Base-by-base conservation (phyloP, 2,329 filamentous ascomycete genomes). In the Coleophoma cylindrospora region DNA sequence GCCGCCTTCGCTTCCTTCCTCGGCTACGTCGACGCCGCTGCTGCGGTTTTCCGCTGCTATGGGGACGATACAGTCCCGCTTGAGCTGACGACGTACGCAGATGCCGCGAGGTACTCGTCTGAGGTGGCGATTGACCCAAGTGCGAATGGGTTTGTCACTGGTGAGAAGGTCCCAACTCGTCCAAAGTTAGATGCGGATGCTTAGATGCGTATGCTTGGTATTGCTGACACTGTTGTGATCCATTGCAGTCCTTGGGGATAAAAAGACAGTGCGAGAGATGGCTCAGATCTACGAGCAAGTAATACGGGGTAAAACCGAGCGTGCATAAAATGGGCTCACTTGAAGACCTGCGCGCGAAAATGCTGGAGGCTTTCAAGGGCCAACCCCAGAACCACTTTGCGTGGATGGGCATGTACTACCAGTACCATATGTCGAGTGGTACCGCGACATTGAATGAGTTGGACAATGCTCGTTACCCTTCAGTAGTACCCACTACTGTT, bases 51-150 rank as follows among this genome's bases (percentile, higher is more conserved):
- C 15, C 51, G 51, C 17, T 68, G 62, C 49, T 72, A 66, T 65
- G 69, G 69, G 1, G 59, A 57, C 5, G 68, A 69, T 0, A 57
- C 66, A 15, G 70, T 72, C 53, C 38, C 56, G 1, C 68, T 60
- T 64, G 70, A 73, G 50, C 53, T 52, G 3, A 71, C 67, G 1
- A 67, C 63, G 0, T 72, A 71, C 50, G 58, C 55, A 14, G 64
- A 69, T 56, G 62, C 68, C 4, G 70, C 70, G 1, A 56, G 63
- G 37, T 73, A 61, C 43, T 67, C 64, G 1, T 68, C 67, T 13
- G 64, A 55, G 8, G 59, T 67, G 13, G 57, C 54, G 19, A 15
- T 61, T 14, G 64, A 68, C 53, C n/a, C 43, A 0, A 45, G 51
- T 10, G 59, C 59, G 2, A 48, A 41, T 3, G 60, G 58, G 10